phyloP scores from a whole-genome alignment of 805 yeast genomes.

The Yamadazyma philogaea region DNA sequence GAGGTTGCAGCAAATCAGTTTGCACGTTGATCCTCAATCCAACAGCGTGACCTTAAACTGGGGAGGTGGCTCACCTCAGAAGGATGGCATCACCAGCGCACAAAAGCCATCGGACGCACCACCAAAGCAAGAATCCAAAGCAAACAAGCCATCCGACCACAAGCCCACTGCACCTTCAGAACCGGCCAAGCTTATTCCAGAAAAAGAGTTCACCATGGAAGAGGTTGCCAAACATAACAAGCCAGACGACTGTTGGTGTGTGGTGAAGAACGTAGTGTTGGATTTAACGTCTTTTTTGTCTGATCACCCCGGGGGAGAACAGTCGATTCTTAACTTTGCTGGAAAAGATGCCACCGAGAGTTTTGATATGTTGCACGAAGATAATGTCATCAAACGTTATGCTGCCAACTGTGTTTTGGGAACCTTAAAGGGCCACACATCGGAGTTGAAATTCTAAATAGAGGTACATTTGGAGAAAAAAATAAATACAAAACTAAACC shows the following conservation, averaged over 20 bases:
- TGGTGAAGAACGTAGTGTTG: constrained; percentile 50
- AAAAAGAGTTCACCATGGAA: constrained; percentile 42
- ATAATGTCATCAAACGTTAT: constrained; percentile 48
- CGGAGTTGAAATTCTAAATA: constrained; percentile 33
- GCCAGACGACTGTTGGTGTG: constrained; percentile 50
- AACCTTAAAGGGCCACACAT: constrained; percentile 44
- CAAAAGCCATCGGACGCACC: no score
- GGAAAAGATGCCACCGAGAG: constrained; percentile 50
- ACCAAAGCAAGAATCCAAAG: neutral
- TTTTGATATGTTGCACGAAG: constrained; percentile 56
- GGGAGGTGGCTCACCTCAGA: constrained; percentile 1
- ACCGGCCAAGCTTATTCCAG: constrained; percentile 35
- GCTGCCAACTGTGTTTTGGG: constrained; percentile 51
- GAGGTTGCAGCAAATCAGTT: constrained; percentile 41
- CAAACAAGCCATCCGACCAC: neutral
- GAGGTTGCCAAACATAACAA: constrained; percentile 49
- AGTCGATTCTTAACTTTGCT: constrained; percentile 47
- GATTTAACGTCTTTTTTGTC: constrained; percentile 45
- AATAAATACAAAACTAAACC: neutral
- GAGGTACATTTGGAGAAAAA: neutral
- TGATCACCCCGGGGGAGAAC: constrained; percentile 61
- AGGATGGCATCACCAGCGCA: no score
- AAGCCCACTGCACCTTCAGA: neutral
- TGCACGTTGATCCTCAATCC: constrained; percentile 42
- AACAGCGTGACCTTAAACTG: constrained; percentile 33